These are phyloP conservation scores for Paecilomyces niveus DNA, from an alignment of 2,329 filamentous ascomycete genomes.

Conservation along the genomic window DNA sequence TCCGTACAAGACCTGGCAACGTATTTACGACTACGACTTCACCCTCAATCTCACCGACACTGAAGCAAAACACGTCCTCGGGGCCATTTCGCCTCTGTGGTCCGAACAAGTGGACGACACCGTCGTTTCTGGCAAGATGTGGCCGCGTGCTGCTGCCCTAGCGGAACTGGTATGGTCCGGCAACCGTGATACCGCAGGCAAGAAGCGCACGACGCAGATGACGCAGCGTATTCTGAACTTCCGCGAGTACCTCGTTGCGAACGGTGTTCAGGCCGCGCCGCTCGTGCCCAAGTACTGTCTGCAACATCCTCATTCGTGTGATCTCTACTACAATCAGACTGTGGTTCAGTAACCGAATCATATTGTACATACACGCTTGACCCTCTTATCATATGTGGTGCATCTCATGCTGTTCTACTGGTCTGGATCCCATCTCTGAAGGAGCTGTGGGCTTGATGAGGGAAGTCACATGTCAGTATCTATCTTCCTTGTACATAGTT, in stretches of 20 bases:
- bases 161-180: constrained; percentile 52
- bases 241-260: constrained; percentile 52
- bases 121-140: constrained; percentile 45
- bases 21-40: constrained; percentile 55
- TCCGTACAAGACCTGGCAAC: constrained; percentile 55
- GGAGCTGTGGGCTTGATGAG: background rate
- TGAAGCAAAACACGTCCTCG: constrained; percentile 45
- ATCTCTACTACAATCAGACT: constrained; percentile 48
- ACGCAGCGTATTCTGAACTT: constrained; percentile 54
- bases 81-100: constrained; percentile 48
- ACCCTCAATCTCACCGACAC: constrained; percentile 40
- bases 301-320: constrained; percentile 52
- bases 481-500: background rate
- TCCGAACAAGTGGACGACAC: constrained; percentile 50
- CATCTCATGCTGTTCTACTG: background rate
- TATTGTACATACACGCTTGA: background rate
- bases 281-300: constrained; percentile 53
- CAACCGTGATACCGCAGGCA: constrained; percentile 43
- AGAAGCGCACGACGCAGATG: constrained; percentile 46
- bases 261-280: constrained; percentile 44
- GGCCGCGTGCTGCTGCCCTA: constrained; percentile 51
- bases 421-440: background rate
- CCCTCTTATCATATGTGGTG: background rate
- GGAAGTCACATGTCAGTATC: background rate
- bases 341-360: constrained; percentile 10